Percentiles rank a stretch among this genome's conserved stretches.
These are phyloP conservation scores for Boletales sp. DNA, from an alignment of 768 basidiomycete species.

Conservation along the genomic window DNA sequence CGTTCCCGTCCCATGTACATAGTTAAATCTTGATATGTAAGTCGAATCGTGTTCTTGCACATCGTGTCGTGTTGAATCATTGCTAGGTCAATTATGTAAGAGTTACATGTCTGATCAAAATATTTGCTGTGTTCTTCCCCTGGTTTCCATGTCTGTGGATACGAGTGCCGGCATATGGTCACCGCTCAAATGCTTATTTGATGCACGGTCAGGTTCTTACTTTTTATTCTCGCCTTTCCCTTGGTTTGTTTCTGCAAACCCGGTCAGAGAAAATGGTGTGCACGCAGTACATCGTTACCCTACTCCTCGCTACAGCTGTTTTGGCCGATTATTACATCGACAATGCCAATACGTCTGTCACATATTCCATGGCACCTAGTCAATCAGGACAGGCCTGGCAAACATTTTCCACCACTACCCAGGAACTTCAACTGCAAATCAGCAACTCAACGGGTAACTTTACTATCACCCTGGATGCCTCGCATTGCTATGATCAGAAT, in stretches of 20 bases:
- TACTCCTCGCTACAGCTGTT: conserved; percentile 14
- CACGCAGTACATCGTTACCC: not conserved
- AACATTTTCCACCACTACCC: not conserved
- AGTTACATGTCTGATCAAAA: not conserved
- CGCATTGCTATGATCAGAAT: conserved; percentile 21
- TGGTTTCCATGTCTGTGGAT: no score
- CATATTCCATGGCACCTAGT: conserved; percentile 16
- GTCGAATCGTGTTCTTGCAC: not conserved
- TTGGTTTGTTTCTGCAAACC: not conserved
- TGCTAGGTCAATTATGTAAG: not conserved
- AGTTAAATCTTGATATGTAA: not conserved
- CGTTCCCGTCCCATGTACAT: not conserved
- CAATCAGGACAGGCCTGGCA: conserved; percentile 11
- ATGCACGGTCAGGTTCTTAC: not conserved
- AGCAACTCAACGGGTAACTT: conserved; percentile 19
- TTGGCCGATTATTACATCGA: conserved; percentile 23
- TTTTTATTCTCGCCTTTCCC: not conserved
- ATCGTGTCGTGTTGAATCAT: not conserved
- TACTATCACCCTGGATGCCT: conserved; percentile 13
- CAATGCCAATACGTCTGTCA: conserved; percentile 19
- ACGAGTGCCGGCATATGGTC: not conserved
- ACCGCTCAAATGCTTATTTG: not conserved
- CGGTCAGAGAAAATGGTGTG: conserved; percentile 2
- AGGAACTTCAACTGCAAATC: conserved; percentile 2
- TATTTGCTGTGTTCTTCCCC: not conserved